A percentile compares a stretch with the other conserved stretches of the same genome.
Conservation (phyloP, 768 basidiomycete genomes). For the Boletus vinaceobasis region DNA sequence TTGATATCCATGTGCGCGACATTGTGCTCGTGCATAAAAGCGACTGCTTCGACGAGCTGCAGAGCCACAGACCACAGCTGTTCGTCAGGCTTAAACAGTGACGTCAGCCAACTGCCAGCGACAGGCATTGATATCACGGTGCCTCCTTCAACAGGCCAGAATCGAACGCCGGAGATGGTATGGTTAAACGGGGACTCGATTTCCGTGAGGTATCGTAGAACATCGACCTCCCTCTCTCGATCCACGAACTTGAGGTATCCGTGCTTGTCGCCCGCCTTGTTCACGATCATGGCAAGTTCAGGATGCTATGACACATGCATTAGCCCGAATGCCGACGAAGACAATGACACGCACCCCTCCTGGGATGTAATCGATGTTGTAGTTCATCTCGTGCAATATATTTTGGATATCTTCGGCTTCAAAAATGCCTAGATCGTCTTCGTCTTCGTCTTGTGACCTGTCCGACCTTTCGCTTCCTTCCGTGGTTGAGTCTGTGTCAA, state of each 20-base stretch:
- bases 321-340: neutral
- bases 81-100: neutral
- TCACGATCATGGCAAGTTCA: conserved; percentile 2
- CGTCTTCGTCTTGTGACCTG: neutral
- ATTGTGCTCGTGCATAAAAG: neutral
- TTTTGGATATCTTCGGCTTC: neutral
- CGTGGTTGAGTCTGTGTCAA: too few species aligned
- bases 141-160: neutral
- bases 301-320: conserved; percentile 4
- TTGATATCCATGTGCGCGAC: conserved; percentile 20
- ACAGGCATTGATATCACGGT: neutral
- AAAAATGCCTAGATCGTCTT: neutral
- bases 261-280: neutral
- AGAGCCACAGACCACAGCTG: neutral
- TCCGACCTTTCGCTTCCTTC: too few species aligned
- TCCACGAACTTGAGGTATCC: conserved; percentile 11
- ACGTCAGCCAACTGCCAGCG: neutral
- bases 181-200: neutral
- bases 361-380: neutral
- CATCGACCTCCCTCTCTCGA: neutral
- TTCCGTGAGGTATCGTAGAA: conserved; percentile 1
- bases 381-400: neutral
- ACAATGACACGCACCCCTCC: neutral
- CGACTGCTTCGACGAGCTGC: too few species aligned
- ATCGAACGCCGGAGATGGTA: neutral